Evolutionary conservation across 331 rosid species (phyloP), one percentile per base, ranked within the genome.

Genomic region (Pyrus hybrid): DNA sequence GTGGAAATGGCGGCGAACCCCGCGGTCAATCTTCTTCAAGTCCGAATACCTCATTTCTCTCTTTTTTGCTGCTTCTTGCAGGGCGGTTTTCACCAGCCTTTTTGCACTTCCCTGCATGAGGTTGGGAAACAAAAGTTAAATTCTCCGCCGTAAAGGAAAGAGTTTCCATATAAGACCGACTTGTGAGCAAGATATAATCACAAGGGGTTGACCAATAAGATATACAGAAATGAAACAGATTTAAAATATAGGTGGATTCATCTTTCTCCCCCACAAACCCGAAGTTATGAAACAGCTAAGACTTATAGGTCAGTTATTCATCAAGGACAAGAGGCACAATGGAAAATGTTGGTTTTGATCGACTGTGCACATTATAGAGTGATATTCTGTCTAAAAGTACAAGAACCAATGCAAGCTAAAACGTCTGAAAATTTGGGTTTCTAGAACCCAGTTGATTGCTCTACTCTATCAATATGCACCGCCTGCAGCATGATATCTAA

Each of bases 41-140:
- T 93, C 98, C 7, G 98, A 93, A 76, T 93, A 93, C 81, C 98
- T 90, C 98, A 93, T 93, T 80, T 93, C 98, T 85, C 98, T 93
- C 88, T 93, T 93, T 88, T 91, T 90, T 25, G 98, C 98, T 8
- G 98, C 97, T 85, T 87, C 87, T 75, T 90, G 97, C 28, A 93
- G 87, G 4, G 98, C 98, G n/a, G 83, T 65, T 88, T 86, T 93
- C 74, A 93, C 91, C 82, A 93, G 85, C 86, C 90, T 86, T 84
- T 81, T 88, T 68, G 98, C 98, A 80, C 91, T 93, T 85, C 98
- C 98, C 98, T 93, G 97, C 85, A 80, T 66, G 47, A 79, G 72
- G 72, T 77, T 41, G 72, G 33, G 37, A 77, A 23, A 51, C 35
- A 30, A 45, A n/a, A 35, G 32, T 72, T 63, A 64, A 62, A 77